Evolutionary conservation across 2,329 filamentous ascomycete species (phyloP).

Genomic region (Aureobasidium sp.): DNA sequence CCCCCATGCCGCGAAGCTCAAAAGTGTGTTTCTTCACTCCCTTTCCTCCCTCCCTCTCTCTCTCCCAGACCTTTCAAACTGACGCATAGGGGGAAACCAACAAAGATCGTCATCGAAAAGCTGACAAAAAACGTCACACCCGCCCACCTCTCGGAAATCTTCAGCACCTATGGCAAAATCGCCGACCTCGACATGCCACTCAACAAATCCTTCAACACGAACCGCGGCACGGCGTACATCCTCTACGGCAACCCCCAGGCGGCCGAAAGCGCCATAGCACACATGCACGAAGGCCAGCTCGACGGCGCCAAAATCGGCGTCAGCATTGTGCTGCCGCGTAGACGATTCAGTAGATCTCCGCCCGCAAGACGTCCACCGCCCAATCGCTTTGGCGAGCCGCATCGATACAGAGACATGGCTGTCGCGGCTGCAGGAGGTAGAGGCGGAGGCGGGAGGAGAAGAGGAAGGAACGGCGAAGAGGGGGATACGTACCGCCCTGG

Average conservation of each 20-base stretch:
- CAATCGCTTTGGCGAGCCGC: slow-evolving; percentile 39
- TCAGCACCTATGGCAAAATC: slow-evolving; percentile 79
- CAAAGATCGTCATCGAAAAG: slow-evolving; percentile 87
- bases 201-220: slow-evolving; percentile 77
- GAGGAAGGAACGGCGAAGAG: slow-evolving; percentile 33
- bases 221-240: slow-evolving; percentile 90
- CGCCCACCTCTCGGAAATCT: slow-evolving; percentile 83
- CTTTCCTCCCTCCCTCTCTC: neutral
- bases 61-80: neutral
- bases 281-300: slow-evolving; percentile 97
- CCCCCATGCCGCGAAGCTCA: slow-evolving; percentile 15
- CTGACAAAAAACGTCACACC: slow-evolving; percentile 92
- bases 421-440: slow-evolving; percentile 31
- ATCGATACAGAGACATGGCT: slow-evolving; percentile 26
- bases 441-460: slow-evolving; percentile 28
- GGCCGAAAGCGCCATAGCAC: slow-evolving; percentile 80
- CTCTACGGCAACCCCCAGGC: slow-evolving; percentile 69
- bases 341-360: slow-evolving; percentile 74
- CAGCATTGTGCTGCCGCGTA: slow-evolving; percentile 77
- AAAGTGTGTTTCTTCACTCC: neutral
- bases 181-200: slow-evolving; percentile 83
- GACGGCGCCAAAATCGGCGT: slow-evolving; percentile 79
- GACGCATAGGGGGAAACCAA: no score
- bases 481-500: slow-evolving; percentile 24
- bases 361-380: slow-evolving; percentile 60